Conservation (phyloP, 306 rosid species). For the Corylus avellana region DNA sequence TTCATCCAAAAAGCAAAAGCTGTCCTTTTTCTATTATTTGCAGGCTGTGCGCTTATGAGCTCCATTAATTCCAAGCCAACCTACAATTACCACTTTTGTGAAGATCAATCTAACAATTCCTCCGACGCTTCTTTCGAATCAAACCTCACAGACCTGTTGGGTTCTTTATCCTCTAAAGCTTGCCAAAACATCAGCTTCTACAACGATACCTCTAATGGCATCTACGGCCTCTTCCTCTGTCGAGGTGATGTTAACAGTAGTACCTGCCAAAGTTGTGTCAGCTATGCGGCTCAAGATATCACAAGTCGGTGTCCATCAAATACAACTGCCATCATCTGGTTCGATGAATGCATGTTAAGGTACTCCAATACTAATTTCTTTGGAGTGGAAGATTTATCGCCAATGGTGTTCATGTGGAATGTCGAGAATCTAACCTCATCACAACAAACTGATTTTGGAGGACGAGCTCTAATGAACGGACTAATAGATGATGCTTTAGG, state of each 20-base stretch:
- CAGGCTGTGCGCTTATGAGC: background rate
- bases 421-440: too few species aligned
- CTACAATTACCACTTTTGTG: background rate
- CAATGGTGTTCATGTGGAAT: too few species aligned
- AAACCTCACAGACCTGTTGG: background rate
- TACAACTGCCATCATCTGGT: slow-evolving; percentile 18
- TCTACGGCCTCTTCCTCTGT: background rate
- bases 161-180: background rate
- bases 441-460: too few species aligned
- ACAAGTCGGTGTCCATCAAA: background rate
- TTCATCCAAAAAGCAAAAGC: background rate
- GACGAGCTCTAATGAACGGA: too few species aligned
- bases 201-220: background rate
- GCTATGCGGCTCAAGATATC: background rate
- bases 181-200: background rate
- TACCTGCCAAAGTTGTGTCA: background rate
- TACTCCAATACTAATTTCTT: slow-evolving; percentile 17
- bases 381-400: too few species aligned
- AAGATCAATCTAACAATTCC: background rate
- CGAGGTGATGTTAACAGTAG: background rate
- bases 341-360: slow-evolving; percentile 30
- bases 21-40: background rate
- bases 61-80: background rate
- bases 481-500: background rate
- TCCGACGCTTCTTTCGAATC: background rate